Evolutionary conservation across 2,329 filamentous ascomycete genomes (phyloP), one percentile per base, ranked within the genome.

Genomic region (Nothophoma quercina): DNA sequence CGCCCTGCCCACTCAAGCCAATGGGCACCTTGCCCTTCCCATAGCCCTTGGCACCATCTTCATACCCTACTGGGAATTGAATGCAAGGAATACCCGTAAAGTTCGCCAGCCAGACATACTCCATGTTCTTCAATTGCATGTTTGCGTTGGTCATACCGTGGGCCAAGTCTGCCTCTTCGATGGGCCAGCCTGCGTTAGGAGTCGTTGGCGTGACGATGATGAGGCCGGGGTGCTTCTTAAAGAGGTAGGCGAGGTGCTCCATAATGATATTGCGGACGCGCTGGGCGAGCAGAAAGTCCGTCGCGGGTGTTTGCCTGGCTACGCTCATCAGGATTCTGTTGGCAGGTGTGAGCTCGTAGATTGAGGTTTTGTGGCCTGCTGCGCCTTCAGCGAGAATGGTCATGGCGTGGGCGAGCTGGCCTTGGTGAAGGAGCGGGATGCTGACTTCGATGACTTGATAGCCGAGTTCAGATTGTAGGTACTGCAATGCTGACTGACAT

Each of bases 81-180:
- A 96, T 83, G 1, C 90, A 86, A 1, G 93, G 93, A 40, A 87
- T 87, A 0, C 93, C 93, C 0, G 82, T 85, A 63, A 91, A 87
- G 74, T 97, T 97, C 6, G 92, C 89, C 28, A 96, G 75, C 83
- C 89, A 96, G 13, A 90, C 86, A 74, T 91, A 96, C 72, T 88
- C 85, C 91, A 96, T 96, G 68, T 85, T 90, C 21, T 83, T 79
- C n/a, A 96, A 78, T 13, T 85, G 87, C 55, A 77, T 79, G 69
- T 95, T 91, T 0, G 82, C 87, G 71, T 97, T 88, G 29, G 82
- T 87, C 60, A 91, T 78, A 2, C 93, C 93, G 38, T 79, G 75
- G 7, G 68, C 61, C 4, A 86, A 69, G 65, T 92, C 86, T n/a
- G 77, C 77, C 13, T 86, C 78, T 32, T 89, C 87, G 9, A 87